These are phyloP conservation scores for Suillus placidus DNA, from an alignment of 768 basidiomycete species.

Conservation along the genomic window DNA sequence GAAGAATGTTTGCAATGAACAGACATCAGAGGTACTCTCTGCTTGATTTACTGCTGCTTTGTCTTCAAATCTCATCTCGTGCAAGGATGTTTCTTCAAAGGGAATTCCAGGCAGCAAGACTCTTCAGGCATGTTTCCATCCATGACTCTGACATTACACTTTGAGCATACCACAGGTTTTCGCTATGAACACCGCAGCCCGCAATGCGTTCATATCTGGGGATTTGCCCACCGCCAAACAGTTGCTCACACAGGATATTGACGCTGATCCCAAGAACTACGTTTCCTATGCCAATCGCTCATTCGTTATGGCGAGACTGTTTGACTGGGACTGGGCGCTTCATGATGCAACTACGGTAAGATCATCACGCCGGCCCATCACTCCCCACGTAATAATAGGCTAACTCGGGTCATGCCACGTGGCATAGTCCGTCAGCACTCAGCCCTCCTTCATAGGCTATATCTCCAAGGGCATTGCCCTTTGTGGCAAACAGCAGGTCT, in stretches of 20 bases:
- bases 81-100: not conserved
- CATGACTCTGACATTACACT: no score
- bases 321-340: not conserved
- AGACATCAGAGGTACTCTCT: not conserved
- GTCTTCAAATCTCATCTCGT: not conserved
- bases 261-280: not conserved
- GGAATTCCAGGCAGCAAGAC: not conserved
- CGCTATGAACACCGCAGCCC: not conserved
- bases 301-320: not conserved
- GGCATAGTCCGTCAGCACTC: not conserved
- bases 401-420: not conserved
- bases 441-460: not conserved
- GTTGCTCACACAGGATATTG: not conserved
- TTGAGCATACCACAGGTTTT: not conserved
- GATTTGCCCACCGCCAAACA: not conserved
- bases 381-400: not conserved
- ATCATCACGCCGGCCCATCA: not conserved
- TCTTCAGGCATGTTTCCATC: no score
- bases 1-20: not conserved
- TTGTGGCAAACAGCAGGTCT: not conserved
- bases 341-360: not conserved
- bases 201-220: not conserved
- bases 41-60: not conserved
- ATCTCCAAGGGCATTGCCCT: not conserved
- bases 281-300: not conserved